Evolutionary conservation across 1,284 basidiomycete genomes (phyloP), one percentile per base, ranked within the genome.

Genomic region (Cystobasidium pallidum): DNA sequence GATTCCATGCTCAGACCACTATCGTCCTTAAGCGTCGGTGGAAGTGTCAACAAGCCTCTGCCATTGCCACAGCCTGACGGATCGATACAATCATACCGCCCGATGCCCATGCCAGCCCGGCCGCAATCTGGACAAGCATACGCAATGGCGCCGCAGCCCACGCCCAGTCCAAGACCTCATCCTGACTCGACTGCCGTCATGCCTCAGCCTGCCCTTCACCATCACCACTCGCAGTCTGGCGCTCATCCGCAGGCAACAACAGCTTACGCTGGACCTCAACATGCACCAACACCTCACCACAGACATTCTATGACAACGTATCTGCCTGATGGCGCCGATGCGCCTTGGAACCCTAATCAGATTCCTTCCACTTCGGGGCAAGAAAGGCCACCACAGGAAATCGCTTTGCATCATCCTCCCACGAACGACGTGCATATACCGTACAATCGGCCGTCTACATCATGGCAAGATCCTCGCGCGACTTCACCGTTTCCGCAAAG

Each of bases 261-360:
- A 24, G 8, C 34, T 28, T 61, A 71, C 19, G 26, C 41, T 6
- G 47, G 7, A 32, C 45, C 57, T 19, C 41, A 8, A 11, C 32
- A 52, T 43, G 17, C 36, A 28, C 57, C 67, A 19, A 11, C 43
- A n/a, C 52, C 61, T 54, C 67, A 55, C 28, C 68, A 71, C 28
- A 30, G 68, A 26, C 68, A 71, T 55, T 71, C 68, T 6, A 36
- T 71, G 34, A 39, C 68, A 1, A 71, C 68, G 3, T 71, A 71
- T 45, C 24, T 64, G 10, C 68, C 68, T n/a, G 62, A 64, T 51
- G 47, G 62, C 47, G 34, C 28, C n/a, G 45, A 51, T 19, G 47
- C 36, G 6, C 68, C 59, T 28, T 51, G 32, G 68, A 34, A 57
- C 26, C 47, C 68, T n/a, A 54, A 55, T 30, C 61, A 59, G 11